Evolutionary conservation across 768 basidiomycete species (phyloP), one percentile per base, ranked within the genome.

Genomic region (Paxillus involutus): DNA sequence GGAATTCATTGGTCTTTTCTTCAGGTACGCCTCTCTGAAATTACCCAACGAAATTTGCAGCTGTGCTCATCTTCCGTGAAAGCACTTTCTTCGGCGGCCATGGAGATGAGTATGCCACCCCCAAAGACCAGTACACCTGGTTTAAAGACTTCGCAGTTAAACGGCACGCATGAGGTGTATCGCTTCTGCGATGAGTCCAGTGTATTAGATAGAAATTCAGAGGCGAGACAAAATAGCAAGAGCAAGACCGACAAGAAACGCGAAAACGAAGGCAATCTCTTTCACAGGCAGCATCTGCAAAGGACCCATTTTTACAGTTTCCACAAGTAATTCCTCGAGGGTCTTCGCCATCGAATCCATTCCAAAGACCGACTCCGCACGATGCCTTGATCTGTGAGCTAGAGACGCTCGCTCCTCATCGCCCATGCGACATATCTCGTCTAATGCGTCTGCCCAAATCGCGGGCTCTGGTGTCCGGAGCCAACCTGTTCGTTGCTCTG

Each of bases 11-110:
- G 81, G 83, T 0, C 70, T 92, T 19, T 93, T 94, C 71, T 93
- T 93, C 73, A 90, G 88, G 88, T 86, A 64, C n/a, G 66, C 46
- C 0, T n/a, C 12, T 24, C 12, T 24, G 32, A n/a, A 8, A 24
- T 17, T 45, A 30, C 45, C 41, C 24, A 8, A 8, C 14, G 14
- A 12, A 14, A 3, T 37, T 19, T 40, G 37, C 42, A 30, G 13
- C 16, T 2, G 4, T 39, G 32, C 48, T 61, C 43, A 59, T 52
- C 16, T n/a, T 49, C 17, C 12, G 33, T 33, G 47, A 3, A 58
- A 87, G 86, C 58, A 86, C 88, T 7, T 89, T 89, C 71, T 91
- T 91, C 60, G 90, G 89, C 11, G 90, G 89, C 0, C 88, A 91
- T 57, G 83, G 82, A 5, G 60, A 72, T 5, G 61, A 77, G 41